Evolutionary conservation across 495 filamentous ascomycete genomes (phyloP).

Genomic region (Articulospora tetracladia): DNA sequence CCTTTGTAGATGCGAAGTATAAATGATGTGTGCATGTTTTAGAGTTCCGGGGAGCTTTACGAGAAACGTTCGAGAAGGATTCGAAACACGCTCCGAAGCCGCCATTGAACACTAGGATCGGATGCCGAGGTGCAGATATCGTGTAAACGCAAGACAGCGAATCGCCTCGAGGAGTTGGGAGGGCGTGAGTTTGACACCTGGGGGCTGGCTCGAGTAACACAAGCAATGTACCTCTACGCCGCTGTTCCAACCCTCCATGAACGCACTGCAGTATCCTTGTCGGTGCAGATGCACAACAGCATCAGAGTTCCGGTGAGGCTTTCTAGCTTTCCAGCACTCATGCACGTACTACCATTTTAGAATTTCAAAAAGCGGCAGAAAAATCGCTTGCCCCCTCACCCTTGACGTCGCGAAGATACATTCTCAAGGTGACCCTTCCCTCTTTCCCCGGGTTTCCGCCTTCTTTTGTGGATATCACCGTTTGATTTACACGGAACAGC

Average conservation of each 20-base stretch:
- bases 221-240: not conserved
- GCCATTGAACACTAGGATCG: not conserved
- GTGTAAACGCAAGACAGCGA: not conserved
- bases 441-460: not conserved
- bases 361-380: not conserved
- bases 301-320: not conserved
- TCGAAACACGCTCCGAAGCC: not conserved
- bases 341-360: no score
- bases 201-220: not conserved
- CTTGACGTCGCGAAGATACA: not conserved
- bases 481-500: not conserved
- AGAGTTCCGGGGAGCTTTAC: not conserved
- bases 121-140: not conserved
- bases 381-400: not conserved
- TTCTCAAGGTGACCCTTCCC: not conserved
- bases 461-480: not conserved
- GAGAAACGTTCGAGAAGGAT: slow-evolving; percentile 1
- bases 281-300: not conserved
- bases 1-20: not conserved
- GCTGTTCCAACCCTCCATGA: not conserved
- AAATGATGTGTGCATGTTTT: not conserved
- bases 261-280: not conserved
- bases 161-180: no score
- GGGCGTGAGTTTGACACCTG: no score
- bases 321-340: not conserved